Base-by-base conservation (phyloP, 2,329 filamentous ascomycete genomes). In the Parastagonospora avenae region DNA sequence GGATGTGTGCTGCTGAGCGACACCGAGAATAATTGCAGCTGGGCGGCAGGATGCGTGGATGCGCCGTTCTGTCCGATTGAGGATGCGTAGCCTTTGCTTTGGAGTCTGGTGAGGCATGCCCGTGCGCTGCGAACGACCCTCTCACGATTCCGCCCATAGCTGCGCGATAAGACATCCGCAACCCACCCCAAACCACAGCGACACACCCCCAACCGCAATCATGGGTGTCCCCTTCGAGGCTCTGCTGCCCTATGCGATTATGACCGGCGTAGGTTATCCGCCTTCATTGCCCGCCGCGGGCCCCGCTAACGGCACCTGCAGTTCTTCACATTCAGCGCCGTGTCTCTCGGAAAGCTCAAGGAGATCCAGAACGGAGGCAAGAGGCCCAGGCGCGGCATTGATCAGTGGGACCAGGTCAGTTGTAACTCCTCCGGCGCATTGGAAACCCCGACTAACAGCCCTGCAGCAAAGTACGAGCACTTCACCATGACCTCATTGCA, bases 221-320 rank as follows among this genome's bases (percentile, higher is more conserved):
- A 86, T 86, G 85, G 84, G 83, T 74, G 82, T 88, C 56, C 85
- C 85, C 38, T 87, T 87, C 72, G 85, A 88, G 76, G 81, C 85
- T 60, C 74, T 87, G 60, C 68, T 87, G 64, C 85, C 85, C 42
- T 87, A 86, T 70, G 85, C 79, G 62, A 82, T 87, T 69, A 84
- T 86, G 75, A 74, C 85, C 48, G 80, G 74, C 69, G 84, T 86
- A 81, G 55, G 82, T 76, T 42, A 48, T 57, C 30, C 27, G 41
- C 50, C 46, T 46, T 52, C 49, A 55, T 52, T 42, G 52, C 32
- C 46, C 44, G 36, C 38, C 19, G 9, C n/a, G 12, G 32, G 38
- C 41, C 51, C 40, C 39, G 47, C 58, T 69, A 59, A 72, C 61
- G 5, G 33, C 32, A 40, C 39, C 41, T 41, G 65, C 69, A 86